Percentiles rank a stretch among this genome's conserved stretches.
Conservation (phyloP, 768 basidiomycete genomes). For the Mycena crocata region DNA sequence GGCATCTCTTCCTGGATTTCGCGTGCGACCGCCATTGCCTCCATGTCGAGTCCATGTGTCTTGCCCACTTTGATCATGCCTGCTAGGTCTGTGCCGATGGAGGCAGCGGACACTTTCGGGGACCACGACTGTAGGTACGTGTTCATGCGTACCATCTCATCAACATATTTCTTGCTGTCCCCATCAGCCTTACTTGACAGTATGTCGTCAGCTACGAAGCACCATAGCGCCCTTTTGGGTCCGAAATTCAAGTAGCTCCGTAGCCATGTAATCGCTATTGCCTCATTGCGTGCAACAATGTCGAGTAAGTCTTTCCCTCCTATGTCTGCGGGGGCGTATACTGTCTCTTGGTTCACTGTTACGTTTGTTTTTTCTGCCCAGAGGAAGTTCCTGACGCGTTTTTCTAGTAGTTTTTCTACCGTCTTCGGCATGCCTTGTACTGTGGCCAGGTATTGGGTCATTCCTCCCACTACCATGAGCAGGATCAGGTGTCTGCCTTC, state of each 20-base stretch:
- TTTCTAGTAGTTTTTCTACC: not conserved
- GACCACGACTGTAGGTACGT: constrained; percentile 5
- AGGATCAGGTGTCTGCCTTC: not conserved
- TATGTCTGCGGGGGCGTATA: not conserved
- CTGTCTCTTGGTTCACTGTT: not conserved
- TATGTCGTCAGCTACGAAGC: not conserved
- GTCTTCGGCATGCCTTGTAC: not conserved
- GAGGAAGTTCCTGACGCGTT: not conserved
- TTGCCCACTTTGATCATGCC: not conserved
- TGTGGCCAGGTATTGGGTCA: not conserved
- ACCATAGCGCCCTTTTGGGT: not conserved
- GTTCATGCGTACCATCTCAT: not conserved
- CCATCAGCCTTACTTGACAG: not conserved
- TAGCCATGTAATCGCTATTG: not conserved
- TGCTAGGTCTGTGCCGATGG: not conserved
- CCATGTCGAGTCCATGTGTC: not conserved
- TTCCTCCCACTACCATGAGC: not conserved
- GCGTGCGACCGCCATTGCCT: not conserved
- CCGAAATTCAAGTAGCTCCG: not conserved
- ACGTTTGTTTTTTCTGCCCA: not conserved
- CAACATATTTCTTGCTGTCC: not conserved
- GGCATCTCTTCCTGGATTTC: not conserved
- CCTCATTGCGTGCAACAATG: too few species aligned
- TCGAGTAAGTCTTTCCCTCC: not conserved
- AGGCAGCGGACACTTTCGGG: not conserved